Evolutionary conservation across 2,329 filamentous ascomycete genomes (phyloP), one percentile per base, ranked within the genome.

Genomic region (Calonectria ilicicola): DNA sequence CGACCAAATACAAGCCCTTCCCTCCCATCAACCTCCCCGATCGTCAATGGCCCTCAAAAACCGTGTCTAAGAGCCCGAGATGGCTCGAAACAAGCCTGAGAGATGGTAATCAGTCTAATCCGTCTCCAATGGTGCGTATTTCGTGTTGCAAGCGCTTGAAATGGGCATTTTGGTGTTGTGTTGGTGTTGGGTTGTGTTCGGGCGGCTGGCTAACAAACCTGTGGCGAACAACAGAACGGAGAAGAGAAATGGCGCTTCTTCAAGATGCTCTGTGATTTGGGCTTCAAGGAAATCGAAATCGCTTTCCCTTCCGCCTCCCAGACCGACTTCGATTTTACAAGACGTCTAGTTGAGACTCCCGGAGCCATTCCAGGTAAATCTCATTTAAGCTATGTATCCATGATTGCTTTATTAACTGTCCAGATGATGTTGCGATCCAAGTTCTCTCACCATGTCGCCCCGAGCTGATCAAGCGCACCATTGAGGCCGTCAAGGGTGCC

Each of bases 251-350:
- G 94, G 91, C 89, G 89, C 74, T 98, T 96, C 89, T 98, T 98
- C 89, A 93, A 96, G 85, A 97, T 98, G 95, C 91, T 98, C 67
- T 91, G 93, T 80, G 92, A 96, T 74, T 89, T 98, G 63, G 96
- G 97, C 79, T 98, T 97, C 89, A 98, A 98, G 86, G 96, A 98
- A 86, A 98, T 98, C 77, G 96, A 98, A 83, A 93, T 98, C 23
- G 97, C 96, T 5, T 98, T 98, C 86, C 96, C 96, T 63, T 98
- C 95, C 0, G 95, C 96, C 17, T 98, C 95, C 46, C 93, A 98
- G 82, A 98, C 94, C 81, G 97, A 98, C 86, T 98, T 96, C 87
- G 95, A 98, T 87, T 98, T 98, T 82, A 98, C 95, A 47, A 90
- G 95, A 77, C 92, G 93, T 80, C 88, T 98, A 77, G 91, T 63